Base-by-base conservation (phyloP, 2,329 filamentous ascomycete species). In the Exophiala sideris region DNA sequence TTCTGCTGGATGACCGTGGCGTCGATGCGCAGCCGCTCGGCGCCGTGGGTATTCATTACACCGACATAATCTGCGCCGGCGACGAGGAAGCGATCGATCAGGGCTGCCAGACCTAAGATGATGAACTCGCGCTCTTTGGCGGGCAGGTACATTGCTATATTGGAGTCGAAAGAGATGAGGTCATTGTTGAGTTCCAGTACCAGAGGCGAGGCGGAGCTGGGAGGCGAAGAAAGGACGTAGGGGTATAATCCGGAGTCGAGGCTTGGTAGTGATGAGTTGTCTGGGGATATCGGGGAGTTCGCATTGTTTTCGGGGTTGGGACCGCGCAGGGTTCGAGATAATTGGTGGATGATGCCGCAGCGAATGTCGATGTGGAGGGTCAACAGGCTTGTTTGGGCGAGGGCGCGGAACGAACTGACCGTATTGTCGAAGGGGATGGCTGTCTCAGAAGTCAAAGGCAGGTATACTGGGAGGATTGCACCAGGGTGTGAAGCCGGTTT, bases 1-100 rank as follows among this genome's bases (percentile, higher is more conserved):
- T 96, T 96, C 69, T 99, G 94, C 72, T 97, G 92, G 48, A 99
- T 77, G 38, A 99, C 94, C 20, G 96, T 80, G 45, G 96, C 90
- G 69, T 99, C 96, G 65, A 97, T 83, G 69, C 91, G 87, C 83
- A 99, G 91, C 35, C 91, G 83, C n/a, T 85, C 84, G 56, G 86
- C 89, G 39, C 94, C 94, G 64, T 87, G 83, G 35, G 74, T 76
- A 69, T 99, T 96, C 85, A 99, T 92, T 6, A 87, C 85, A 46
- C 85, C 84, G 41, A 92, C 87, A 66, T 82, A 81, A 14, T 79
- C 75, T 1, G 85, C 83, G 59, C 88, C 88, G 56, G 84, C 76
- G 35, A 96, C 83, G 2, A 97, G 83, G 66, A 87, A 88, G 7
- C 79, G 78, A 68, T 95, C 91, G 62, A 94, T 87, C 16, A 97